Evolutionary conservation across 345 rosid species (phyloP).

Genomic region (Syzygium grande): DNA sequence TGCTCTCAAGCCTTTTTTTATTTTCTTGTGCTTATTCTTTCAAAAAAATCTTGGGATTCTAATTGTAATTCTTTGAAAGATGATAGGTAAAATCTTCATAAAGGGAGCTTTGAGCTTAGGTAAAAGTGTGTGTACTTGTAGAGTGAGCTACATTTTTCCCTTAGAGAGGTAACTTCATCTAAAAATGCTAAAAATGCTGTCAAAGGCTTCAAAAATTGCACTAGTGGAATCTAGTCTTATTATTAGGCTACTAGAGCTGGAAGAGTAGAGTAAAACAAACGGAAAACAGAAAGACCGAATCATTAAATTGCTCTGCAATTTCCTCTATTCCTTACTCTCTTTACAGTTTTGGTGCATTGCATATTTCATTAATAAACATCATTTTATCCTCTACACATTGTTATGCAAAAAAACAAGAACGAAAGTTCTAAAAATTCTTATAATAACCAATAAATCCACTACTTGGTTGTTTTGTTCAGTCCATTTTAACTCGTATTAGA

Average conservation of each 20-base stretch:
- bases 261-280: neutral
- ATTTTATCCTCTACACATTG: neutral
- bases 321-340: neutral
- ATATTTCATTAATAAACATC: neutral
- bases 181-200: neutral
- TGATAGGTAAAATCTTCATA: neutral
- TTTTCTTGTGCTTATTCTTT: neutral
- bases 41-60: neutral
- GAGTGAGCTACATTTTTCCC: neutral
- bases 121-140: neutral
- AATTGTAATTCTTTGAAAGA: neutral
- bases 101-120: neutral
- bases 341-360: neutral
- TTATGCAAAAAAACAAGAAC: neutral
- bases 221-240: neutral
- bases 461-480: neutral
- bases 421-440: neutral
- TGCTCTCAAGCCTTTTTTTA: neutral
- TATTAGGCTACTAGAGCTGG: neutral
- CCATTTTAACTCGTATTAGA: neutral
- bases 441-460: neutral
- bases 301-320: neutral
- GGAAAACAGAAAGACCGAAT: neutral
- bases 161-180: neutral
- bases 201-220: neutral